Base-by-base conservation (phyloP, 2,329 filamentous ascomycete species). In the Xylogone sp. region DNA sequence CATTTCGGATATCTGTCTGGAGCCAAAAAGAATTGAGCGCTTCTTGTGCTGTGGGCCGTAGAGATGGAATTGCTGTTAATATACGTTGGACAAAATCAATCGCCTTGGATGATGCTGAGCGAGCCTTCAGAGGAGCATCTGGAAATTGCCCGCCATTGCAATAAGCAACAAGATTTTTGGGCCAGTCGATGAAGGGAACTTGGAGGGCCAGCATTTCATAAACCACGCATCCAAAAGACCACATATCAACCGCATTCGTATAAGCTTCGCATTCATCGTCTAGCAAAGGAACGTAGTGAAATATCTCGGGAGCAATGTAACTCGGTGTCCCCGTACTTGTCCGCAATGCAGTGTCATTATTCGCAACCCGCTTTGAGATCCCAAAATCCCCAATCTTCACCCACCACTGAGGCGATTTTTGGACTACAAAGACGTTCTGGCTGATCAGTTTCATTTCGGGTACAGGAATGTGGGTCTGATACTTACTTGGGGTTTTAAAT, bases 361-460 rank as follows among this genome's bases (percentile, higher is more conserved):
- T 53, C 9, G 54, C 53, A 6, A 51, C 50, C 16, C 62, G 56
- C 48, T 70, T 72, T 43, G 55, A 62, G 43, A 72, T 62, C 3
- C 69, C 70, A 55, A 73, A 72, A 51, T 73, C 70, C 9, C 59
- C 67, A 19, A 72, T 64, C 49, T 70, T 71, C 10, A 73, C 61
- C 64, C 66, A 68, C 69, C 69, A 72, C 4, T 39, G 8, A 1
- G 63, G 65, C 2, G 53, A 49, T 19, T 43, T 55, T 1, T 46
- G 46, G 16, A 55, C 50, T 3, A 71, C 62, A 10, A 71, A 59
- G 34, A 71, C 62, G 46, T 71, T 70, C 62, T 68, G 43, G 43
- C 46, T 53, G 19, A 16, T 18, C 21, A 13, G 18, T 24, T 13
- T 27, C 31, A 10, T 12, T 18, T 16, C 12, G 24, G 24, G 42